Base-by-base conservation (phyloP, 148 eudicot species). In the Talinum fruticosum region DNA sequence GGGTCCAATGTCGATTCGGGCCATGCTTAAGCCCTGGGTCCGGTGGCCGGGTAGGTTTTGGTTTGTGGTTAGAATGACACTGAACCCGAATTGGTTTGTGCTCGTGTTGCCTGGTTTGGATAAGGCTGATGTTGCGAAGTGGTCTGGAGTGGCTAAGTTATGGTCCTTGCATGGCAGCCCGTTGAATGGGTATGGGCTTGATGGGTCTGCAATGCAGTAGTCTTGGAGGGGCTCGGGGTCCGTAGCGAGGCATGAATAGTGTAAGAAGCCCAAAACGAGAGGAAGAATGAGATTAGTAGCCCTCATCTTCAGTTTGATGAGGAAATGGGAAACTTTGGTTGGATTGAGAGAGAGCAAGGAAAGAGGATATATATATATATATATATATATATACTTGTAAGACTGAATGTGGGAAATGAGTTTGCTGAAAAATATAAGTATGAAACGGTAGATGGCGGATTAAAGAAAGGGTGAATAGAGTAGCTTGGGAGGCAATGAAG, bases 151-250 rank as follows among this genome's bases (percentile, higher is more conserved):
- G 5, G 92, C 91, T 21, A 35, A 28, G 5, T 75, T 44, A 2
- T 93, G 97, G 74, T 87, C 75, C 73, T 91, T 72, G 86, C 98
- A 95, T 14, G 91, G 87, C 21, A 79, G 87, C 3, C 91, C 93
- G 18, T 90, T 88, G 38, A 79, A 69, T 21, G 84, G 35, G 32
- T 64, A 73, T 10, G 87, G 81, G 61, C 24, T 80, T 5, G 83
- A 77, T 29, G 87, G 64, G 53, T 88, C 91, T 0, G 92, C 93
- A 12, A 92, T 51, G 77, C 98, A 95, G 67, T 92, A 95, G 64
- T 95, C 98, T 76, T 91, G 92, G 34, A 92, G 91, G 14, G 96
- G 94, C 23, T 88, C 86, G 0, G 96, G 97, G 73, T 95, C 98
- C 51, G 62, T 62, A 35, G 70, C 76, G 0, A 78, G 37, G 62